A percentile compares a stretch with the other conserved stretches of the same genome.
Evolutionary conservation across 1,284 basidiomycete genomes (phyloP).

Genomic region (Ceratobasidium papillatum): DNA sequence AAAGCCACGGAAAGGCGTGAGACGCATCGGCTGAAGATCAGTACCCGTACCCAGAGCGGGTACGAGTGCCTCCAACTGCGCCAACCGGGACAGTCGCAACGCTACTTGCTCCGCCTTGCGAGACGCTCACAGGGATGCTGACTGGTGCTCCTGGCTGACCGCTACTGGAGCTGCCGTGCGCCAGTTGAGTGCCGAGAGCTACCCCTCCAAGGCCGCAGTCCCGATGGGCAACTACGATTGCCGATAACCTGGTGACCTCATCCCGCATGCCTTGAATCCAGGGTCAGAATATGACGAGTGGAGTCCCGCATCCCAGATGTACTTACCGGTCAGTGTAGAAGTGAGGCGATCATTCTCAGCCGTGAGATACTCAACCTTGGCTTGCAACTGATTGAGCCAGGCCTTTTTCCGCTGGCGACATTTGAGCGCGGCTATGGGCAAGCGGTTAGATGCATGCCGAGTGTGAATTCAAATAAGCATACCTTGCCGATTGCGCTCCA

Average conservation of each 20-base stretch:
- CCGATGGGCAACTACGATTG: constrained; percentile 66
- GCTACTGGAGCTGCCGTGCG: constrained; percentile 16
- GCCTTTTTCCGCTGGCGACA: constrained; percentile 99
- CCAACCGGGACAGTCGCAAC: constrained; percentile 31
- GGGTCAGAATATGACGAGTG: constrained; percentile 50
- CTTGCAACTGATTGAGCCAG: constrained; percentile 92
- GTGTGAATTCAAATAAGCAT: constrained; percentile 36
- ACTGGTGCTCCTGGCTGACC: constrained; percentile 40
- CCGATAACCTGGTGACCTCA: constrained; percentile 78
- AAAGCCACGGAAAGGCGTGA: background rate
- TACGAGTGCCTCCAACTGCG: constrained; percentile 34
- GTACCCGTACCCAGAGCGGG: constrained; percentile 39
- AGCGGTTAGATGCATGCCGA: background rate
- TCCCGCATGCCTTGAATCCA: constrained; percentile 76
- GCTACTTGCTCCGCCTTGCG: constrained; percentile 19
- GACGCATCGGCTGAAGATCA: constrained; percentile 1
- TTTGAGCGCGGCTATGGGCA: constrained; percentile 85
- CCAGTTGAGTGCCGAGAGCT: constrained; percentile 39
- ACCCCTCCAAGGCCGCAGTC: constrained; percentile 45
- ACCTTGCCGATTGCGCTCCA: constrained; percentile 96
- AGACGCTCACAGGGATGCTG: constrained; percentile 43
- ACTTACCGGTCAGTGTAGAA: constrained; percentile 54
- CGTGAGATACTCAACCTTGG: constrained; percentile 88
- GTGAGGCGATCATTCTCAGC: constrained; percentile 95
- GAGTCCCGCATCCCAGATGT: constrained; percentile 48